Base-by-base conservation (phyloP, 495 filamentous ascomycete genomes). In the Penicillium desertorum region DNA sequence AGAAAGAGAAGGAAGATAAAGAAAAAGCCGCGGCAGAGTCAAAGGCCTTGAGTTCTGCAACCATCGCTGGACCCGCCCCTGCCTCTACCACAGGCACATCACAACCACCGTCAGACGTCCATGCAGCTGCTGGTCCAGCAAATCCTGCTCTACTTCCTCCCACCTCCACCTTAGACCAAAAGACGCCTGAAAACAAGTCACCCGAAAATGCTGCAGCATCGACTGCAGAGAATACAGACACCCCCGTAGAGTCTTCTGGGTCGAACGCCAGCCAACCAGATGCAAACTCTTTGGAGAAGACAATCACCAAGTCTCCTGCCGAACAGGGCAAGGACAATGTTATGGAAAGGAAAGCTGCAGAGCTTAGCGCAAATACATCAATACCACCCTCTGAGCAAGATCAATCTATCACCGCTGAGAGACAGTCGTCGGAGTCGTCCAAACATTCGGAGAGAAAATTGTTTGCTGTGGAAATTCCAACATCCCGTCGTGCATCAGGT, bases 1-100 rank as follows among this genome's bases (percentile, higher is more conserved):
- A 71, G 54, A 51, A 59, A 50, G 71, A 76, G 20, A 77, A 74
- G 54, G 71, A 73, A 22, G 61, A 63, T 17, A 72, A 72, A 39
- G 57, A 65, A 14, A 65, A 62, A 36, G n/a, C 50, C 34, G 51
- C 49, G 0, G 63, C 60, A 51, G 62, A 74, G 60, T 56, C 59
- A 52, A 68, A 69, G 45, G 45, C 51, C 12, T 22, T 57, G 42
- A 64, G 61, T 20, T 51, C 58, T 36, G 58, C 59, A 51, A 50
- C 52, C 41, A 37, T 60, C 52, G 58, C 48, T 36, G 59, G 53
- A 17, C 42, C 62, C 44, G 54, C 45, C 45, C 61, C 51, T 49
- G 16, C 14, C 34, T n/a, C 47, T 39, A 16, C 22, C 32, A 37
- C 32, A 37, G 19, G 4, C 20, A 10, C 36, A 51, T 17, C 54